A percentile compares a stretch with the other conserved stretches of the same genome.
phyloP scores from a whole-genome alignment of 1,284 basidiomycete species.

The Ustilago curta region DNA sequence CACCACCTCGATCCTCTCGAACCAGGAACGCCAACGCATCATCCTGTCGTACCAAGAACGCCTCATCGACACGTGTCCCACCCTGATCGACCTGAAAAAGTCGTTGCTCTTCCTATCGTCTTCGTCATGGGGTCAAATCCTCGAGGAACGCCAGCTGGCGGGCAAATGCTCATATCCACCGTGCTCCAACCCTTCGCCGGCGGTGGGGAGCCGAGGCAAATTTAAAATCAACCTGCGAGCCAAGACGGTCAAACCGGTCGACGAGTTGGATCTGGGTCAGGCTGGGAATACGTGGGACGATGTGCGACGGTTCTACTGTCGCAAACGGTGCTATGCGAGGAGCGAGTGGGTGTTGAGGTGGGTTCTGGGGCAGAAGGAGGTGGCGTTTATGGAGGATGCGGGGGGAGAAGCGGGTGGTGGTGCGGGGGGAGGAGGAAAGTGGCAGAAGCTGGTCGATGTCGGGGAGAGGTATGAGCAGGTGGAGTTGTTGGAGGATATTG shows the following conservation, averaged over 20 bases:
- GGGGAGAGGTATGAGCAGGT: slow-evolving; percentile 74
- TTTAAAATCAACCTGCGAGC: slow-evolving; percentile 27
- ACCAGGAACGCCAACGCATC: slow-evolving; percentile 34
- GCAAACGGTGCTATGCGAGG: slow-evolving; percentile 32
- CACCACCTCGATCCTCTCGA: slow-evolving; percentile 42
- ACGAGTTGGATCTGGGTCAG: slow-evolving; percentile 23
- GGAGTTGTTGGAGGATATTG: slow-evolving; percentile 48
- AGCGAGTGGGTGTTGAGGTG: slow-evolving; percentile 46
- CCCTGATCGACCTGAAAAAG: slow-evolving; percentile 19
- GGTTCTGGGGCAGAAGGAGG: slow-evolving; percentile 35
- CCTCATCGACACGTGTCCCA: slow-evolving; percentile 21
- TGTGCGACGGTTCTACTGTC: slow-evolving; percentile 29
- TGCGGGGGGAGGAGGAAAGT: slow-evolving; percentile 80
- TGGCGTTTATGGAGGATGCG: slow-evolving; percentile 7
- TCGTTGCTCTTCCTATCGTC: slow-evolving; percentile 21
- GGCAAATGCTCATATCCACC: slow-evolving; percentile 34
- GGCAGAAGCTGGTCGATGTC: slow-evolving; percentile 81
- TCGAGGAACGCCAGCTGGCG: slow-evolving; percentile 39
- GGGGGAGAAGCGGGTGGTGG: slow-evolving; percentile 83
- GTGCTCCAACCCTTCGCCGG: slow-evolving; percentile 20
- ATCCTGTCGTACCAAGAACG: slow-evolving; percentile 36
- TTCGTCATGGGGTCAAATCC: slow-evolving; percentile 37
- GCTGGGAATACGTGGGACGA: slow-evolving; percentile 41
- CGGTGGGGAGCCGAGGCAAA: not conserved
- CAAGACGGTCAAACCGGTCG: slow-evolving; percentile 21